phyloP scores from a whole-genome alignment of 768 basidiomycete species.

The Trametopsis cervina region DNA sequence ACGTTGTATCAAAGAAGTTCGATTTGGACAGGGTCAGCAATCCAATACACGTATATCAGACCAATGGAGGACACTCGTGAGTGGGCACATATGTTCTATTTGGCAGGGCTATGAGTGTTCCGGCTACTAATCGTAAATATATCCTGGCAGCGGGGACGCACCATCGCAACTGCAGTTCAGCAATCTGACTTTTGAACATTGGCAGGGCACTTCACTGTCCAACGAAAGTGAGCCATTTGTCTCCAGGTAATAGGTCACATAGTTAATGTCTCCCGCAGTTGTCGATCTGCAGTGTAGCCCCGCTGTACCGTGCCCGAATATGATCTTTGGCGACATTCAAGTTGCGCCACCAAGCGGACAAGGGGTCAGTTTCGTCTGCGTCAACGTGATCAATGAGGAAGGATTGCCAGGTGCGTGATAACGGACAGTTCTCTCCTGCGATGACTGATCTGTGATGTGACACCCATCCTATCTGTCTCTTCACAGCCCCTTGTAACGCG shows the following conservation, averaged over 20 bases:
- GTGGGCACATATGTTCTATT: too few species aligned
- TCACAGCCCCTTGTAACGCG: constrained; percentile 4
- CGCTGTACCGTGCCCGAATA: constrained; percentile 38
- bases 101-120: too few species aligned
- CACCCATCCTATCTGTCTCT: too few species aligned
- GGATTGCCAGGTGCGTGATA: constrained; percentile 25
- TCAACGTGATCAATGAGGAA: constrained; percentile 34
- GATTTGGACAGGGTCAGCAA: constrained; percentile 38
- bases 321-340: constrained; percentile 31
- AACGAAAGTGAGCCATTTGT: constrained; percentile 13
- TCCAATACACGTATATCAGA: constrained; percentile 45
- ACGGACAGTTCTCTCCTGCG: too few species aligned
- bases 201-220: constrained; percentile 36
- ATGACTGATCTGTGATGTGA: too few species aligned
- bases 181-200: constrained; percentile 38
- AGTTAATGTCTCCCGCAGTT: constrained; percentile 24
- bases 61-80: constrained; percentile 41
- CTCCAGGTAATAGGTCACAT: background rate
- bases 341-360: constrained; percentile 32
- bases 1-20: constrained; percentile 37
- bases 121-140: too few species aligned
- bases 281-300: constrained; percentile 46
- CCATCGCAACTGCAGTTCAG: constrained; percentile 43
- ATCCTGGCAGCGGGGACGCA: constrained; percentile 38
- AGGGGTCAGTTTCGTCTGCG: constrained; percentile 35